These are phyloP conservation scores for Prunus salicina DNA, from an alignment of 306 rosid species.

Conservation along the genomic window DNA sequence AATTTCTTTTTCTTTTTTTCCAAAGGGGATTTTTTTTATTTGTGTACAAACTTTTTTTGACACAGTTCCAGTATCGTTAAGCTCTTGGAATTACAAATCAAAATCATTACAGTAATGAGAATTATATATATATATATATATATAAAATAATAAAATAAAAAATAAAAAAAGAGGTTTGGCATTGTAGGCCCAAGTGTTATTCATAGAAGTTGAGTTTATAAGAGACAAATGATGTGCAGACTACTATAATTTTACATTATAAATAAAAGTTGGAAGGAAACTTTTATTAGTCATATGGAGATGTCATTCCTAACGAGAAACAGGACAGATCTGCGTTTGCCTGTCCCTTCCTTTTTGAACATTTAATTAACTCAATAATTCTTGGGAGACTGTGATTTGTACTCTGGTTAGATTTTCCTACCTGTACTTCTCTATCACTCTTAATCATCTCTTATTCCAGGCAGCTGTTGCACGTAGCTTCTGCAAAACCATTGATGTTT, in stretches of 20 bases:
- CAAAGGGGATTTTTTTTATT: neutral
- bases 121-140: no score
- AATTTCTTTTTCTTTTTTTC: neutral
- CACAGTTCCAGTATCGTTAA: neutral
- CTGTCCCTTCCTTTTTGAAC: neutral
- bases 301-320: neutral
- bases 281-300: neutral
- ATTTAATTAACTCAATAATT: neutral
- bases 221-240: neutral
- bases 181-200: neutral
- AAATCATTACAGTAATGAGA: neutral
- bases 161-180: no score
- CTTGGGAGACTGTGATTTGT: neutral
- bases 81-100: neutral
- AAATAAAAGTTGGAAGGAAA: neutral
- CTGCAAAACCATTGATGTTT: slow-evolving; percentile 70
- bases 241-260: neutral
- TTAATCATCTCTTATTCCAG: slow-evolving; percentile 41
- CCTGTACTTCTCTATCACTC: slow-evolving; percentile 15
- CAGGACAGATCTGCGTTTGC: neutral
- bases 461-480: slow-evolving; percentile 82
- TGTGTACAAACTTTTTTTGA: neutral
- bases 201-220: neutral
- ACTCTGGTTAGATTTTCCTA: slow-evolving; percentile 1
- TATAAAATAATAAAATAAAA: no score